Evolutionary conservation across 805 yeast species (phyloP).

Genomic region (Huiozyma naganishii): DNA sequence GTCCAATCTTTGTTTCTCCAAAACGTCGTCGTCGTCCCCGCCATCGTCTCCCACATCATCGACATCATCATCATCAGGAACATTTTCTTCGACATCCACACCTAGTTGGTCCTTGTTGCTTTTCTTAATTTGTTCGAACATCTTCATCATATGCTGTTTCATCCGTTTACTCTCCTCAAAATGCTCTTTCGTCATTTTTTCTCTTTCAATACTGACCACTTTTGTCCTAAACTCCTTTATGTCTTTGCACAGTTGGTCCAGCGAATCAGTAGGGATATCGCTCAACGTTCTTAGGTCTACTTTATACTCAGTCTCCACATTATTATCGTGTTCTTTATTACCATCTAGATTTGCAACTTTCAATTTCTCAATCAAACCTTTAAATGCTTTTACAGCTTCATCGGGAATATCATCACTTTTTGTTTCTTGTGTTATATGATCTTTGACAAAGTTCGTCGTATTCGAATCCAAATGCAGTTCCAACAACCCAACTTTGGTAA

Average conservation of each 20-base stretch:
- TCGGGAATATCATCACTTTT: background rate
- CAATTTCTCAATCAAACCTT: background rate
- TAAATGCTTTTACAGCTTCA: background rate
- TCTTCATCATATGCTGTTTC: slow-evolving; percentile 17
- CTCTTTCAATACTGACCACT: slow-evolving; percentile 42
- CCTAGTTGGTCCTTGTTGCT: slow-evolving; percentile 5
- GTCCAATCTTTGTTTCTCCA: slow-evolving; percentile 11
- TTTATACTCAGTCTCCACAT: slow-evolving; percentile 10
- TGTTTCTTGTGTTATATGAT: background rate
- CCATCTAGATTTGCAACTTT: background rate
- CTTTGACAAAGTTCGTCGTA: background rate
- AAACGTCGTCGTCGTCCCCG: slow-evolving; percentile 1
- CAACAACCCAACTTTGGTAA: background rate
- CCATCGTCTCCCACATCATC: slow-evolving; percentile 11
- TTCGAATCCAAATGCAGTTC: background rate
- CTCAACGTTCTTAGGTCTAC: slow-evolving; percentile 22
- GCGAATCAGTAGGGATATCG: slow-evolving; percentile 20
- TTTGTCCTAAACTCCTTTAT: slow-evolving; percentile 46
- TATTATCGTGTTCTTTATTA: background rate
- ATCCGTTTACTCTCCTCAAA: slow-evolving; percentile 20
- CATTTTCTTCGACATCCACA: slow-evolving; percentile 4
- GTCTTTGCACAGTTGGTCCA: slow-evolving; percentile 30
- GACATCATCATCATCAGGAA: slow-evolving; percentile 6
- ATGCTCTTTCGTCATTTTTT: slow-evolving; percentile 36
- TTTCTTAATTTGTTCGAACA: slow-evolving; percentile 20